Percentiles rank a stretch among this genome's conserved stretches.
Evolutionary conservation across 2,329 filamentous ascomycete genomes (phyloP).

Genomic region (Blumeriella jaapii): DNA sequence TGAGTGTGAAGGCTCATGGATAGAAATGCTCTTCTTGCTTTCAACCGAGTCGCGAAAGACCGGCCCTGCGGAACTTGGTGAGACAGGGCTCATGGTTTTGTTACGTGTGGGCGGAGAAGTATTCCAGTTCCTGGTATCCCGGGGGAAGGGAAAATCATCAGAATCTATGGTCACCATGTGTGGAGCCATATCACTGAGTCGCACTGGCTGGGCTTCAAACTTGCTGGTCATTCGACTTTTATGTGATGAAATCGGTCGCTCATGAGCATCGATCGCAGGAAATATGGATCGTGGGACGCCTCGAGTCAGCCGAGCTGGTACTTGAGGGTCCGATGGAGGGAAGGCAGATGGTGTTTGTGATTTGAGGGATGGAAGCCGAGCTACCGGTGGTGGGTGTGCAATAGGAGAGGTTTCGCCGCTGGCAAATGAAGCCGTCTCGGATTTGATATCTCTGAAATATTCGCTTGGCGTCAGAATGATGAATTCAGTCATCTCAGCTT

Average conservation of each 20-base stretch:
- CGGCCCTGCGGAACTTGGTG: neutral
- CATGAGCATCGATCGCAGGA: constrained; percentile 5
- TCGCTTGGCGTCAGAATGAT: constrained; percentile 4
- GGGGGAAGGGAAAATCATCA: constrained; percentile 11
- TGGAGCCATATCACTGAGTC: constrained; percentile 7
- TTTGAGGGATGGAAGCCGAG: constrained; percentile 1
- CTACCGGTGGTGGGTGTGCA: neutral
- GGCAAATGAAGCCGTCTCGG: constrained; percentile 11
- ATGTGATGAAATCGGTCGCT: constrained; percentile 5
- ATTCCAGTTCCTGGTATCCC: constrained; percentile 12
- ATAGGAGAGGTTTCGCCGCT: constrained; percentile 6
- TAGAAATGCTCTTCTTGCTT: constrained; percentile 7
- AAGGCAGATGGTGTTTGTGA: neutral
- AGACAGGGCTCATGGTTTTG: neutral
- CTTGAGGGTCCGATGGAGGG: no score
- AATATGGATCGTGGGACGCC: constrained; percentile 11
- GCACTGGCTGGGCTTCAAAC: constrained; percentile 4
- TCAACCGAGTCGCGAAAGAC: constrained; percentile 8
- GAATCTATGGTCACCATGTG: constrained; percentile 2
- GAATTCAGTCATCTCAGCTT: constrained; percentile 5
- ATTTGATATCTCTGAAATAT: constrained; percentile 7
- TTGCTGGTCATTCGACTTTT: constrained; percentile 3
- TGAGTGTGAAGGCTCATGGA: constrained; percentile 3
- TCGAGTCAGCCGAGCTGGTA: constrained; percentile 6
- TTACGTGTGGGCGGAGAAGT: constrained; percentile 7